Base-by-base conservation (phyloP, 768 basidiomycete species). In the Pleurotus cornucopiae region DNA sequence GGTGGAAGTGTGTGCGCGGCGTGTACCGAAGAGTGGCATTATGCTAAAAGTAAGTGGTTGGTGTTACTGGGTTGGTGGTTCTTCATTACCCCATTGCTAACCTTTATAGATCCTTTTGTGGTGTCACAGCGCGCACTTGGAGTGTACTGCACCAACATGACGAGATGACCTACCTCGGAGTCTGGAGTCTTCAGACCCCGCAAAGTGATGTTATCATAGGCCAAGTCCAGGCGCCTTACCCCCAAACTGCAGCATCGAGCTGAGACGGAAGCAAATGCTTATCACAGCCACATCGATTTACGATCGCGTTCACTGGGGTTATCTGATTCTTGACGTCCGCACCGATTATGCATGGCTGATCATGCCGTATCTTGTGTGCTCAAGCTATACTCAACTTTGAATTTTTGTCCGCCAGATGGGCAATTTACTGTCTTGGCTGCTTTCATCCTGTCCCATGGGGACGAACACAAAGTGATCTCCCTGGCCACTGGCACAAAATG, bases 401-500 rank as follows among this genome's bases (percentile, higher is more conserved):
- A 69, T 1, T 81, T 82, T 64, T 72, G 63, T 44, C 86, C 85
- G 3, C 82, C 76, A 14, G 59, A 73, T 5, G 72, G 73, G 1
- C 79, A 88, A 58, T 88, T 78, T 69, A 89, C 87, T 20, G 70
- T 91, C 52, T 67, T 87, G 0, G 85, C 90, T 4, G 77, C 81
- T 2, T 77, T 92, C 57, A 75, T 69, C 44, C 70, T 77, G 34
- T 64, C 68, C 6, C 60, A 64, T 4, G 38, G 39, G 5, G 45
- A 46, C 13, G 57, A 60, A 7, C 55, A 67, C 41, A 84, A 88
- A 62, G 69, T 86, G 56, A 81, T 94, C 43, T 86, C 88, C 30
- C 63, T 94, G 3, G 86, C 80, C 0, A 90, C 92, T 6, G 94
- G 95, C 9, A 88, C 89, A 2, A 96, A 96, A 72, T 93, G 90